Conservation (phyloP, 177 flowering plant species). For the Vitis hybrid region DNA sequence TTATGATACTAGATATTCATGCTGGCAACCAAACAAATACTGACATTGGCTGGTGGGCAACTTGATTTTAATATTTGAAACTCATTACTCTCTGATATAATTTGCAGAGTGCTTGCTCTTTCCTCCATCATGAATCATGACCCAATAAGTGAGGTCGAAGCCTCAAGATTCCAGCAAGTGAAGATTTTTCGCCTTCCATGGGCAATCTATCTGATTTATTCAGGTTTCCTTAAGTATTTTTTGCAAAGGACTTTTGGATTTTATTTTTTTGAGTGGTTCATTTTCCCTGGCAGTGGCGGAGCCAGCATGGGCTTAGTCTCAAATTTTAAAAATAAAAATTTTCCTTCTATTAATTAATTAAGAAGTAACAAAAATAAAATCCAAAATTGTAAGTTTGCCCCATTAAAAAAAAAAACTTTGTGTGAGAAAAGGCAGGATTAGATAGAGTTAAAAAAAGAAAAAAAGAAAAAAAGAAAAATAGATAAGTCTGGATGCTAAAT, state of each 20-base stretch:
- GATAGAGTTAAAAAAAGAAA: too few relatives aligned
- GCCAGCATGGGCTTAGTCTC: too few relatives aligned
- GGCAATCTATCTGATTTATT: conserved; percentile 27
- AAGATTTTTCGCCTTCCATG: conserved; percentile 31
- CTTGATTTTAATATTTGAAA: conserved; percentile 13
- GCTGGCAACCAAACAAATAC: conserved; percentile 10
- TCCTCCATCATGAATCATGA: conserved; percentile 44
- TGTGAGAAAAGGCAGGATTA: too few relatives aligned
- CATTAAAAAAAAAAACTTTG: too few relatives aligned
- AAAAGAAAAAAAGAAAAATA: too few relatives aligned
- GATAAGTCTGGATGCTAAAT: too few relatives aligned
- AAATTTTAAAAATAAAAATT: too few relatives aligned
- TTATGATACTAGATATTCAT: background rate
- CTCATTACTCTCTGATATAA: conserved; percentile 36
- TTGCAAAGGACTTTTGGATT: conserved; percentile 4
- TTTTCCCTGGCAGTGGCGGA: conserved; percentile 7
- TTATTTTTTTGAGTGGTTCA: conserved; percentile 15
- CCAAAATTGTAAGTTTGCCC: too few relatives aligned
- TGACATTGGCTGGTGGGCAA: conserved; percentile 14
- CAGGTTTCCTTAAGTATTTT: conserved; percentile 27
- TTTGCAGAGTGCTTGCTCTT: conserved; percentile 56
- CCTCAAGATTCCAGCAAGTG: conserved; percentile 31
- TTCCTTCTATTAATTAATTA: too few relatives aligned
- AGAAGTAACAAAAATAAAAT: too few relatives aligned
- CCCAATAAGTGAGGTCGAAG: conserved; percentile 40